Evolutionary conservation across 1,284 basidiomycete genomes (phyloP), one percentile per base, ranked within the genome.

Genomic region (Neonothopanus nambi): DNA sequence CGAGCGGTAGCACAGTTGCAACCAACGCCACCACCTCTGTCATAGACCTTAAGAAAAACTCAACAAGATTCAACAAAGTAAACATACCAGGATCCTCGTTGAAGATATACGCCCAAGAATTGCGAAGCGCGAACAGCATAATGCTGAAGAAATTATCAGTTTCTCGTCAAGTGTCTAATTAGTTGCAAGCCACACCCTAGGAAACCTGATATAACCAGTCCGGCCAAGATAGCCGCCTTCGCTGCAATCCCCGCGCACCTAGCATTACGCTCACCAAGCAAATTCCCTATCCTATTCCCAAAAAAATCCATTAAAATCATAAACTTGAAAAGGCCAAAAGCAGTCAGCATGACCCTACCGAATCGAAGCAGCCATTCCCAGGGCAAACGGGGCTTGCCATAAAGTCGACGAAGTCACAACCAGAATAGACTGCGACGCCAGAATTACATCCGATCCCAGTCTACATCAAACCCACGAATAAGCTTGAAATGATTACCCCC

Each of bases 311-410:
- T 36, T 18, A 51, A 33, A 5, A 5, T 18, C n/a, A 43, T 20
- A 20, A 28, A 24, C 45, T 41, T 52, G 51, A 42, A 3, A 26
- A 36, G 28, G 5, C 15, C 28, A 20, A 11, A 47, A 33, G 2
- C 35, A 39, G 21, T 21, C 56, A 52, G 52, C 50, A n/a, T n/a
- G 63, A 54, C 68, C 76, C 20, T 65, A 88, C 82, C 94, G 83
- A 42, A 96, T 93, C 13, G 93, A 89, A 1, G 88, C 77, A 0
- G 94, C 92, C 7, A 95, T 81, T 51, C 87, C 82, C 20, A 96
- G 70, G 1, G 91, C 84, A 56, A 85, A 93, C 0, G 93, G 93
- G 1, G 89, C 88, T 68, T 96, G 94, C 69, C 85, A 96, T 4
- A 89, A 89, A 2, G 86, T 86, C 2, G 91, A 87, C 24, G 78